These are phyloP conservation scores for Gilbertella persicaria DNA, from an alignment of 371 early-diverging fungal genomes.

Conservation along the genomic window DNA sequence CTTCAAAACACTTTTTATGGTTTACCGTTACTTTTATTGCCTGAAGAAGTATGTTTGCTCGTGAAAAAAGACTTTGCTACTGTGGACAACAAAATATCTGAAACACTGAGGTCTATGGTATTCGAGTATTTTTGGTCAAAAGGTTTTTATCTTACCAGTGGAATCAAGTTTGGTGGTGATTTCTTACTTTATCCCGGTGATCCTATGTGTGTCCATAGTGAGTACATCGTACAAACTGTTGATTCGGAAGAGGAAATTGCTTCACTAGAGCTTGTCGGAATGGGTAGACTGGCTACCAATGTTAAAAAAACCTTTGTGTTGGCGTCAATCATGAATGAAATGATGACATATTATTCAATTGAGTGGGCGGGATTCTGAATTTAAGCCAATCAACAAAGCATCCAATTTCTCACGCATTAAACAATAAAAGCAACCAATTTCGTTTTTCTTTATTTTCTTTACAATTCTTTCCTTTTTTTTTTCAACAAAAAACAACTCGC, in stretches of 20 bases:
- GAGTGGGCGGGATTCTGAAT: constrained; percentile 54
- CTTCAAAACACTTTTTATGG: constrained; percentile 57
- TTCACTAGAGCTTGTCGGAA: constrained; percentile 43
- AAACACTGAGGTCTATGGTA: constrained; percentile 4
- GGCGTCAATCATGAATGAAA: constrained; percentile 12
- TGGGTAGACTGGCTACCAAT: constrained; percentile 55
- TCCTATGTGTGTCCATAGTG: constrained; percentile 57
- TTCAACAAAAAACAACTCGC: not conserved
- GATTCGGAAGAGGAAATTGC: constrained; percentile 4
- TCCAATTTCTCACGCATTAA: not conserved
- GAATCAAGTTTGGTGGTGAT: constrained; percentile 69
- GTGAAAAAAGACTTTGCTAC: constrained; percentile 36
- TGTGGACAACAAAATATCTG: not conserved
- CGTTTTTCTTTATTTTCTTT: not conserved
- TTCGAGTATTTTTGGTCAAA: constrained; percentile 57
- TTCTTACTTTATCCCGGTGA: constrained; percentile 62
- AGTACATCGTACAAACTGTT: constrained; percentile 44
- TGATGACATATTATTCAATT: constrained; percentile 29
- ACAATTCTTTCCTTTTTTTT: not conserved
- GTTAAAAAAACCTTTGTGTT: constrained; percentile 58
- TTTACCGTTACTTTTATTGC: constrained; percentile 51
- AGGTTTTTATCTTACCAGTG: constrained; percentile 54
- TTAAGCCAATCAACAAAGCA: not conserved
- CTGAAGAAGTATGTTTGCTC: constrained; percentile 56
- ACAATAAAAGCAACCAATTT: not conserved